These are phyloP conservation scores for Naematelia aurantialba DNA, from an alignment of 768 basidiomycete genomes.

Conservation along the genomic window DNA sequence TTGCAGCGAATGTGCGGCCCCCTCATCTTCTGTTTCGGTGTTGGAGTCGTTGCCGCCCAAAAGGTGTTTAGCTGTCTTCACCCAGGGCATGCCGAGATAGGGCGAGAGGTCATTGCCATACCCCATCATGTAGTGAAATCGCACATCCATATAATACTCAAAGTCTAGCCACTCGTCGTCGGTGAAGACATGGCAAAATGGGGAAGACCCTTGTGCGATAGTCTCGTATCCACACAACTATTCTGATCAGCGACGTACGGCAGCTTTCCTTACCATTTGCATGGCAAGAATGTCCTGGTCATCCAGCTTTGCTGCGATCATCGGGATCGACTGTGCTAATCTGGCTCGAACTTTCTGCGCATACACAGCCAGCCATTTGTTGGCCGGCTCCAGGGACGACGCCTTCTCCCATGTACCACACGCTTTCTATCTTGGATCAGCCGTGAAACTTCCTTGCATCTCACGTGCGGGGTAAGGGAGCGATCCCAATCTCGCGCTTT, in stretches of 20 bases:
- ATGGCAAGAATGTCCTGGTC: slow-evolving; percentile 51
- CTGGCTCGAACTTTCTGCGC: slow-evolving; percentile 40
- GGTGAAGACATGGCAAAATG: slow-evolving; percentile 51
- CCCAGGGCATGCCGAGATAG: slow-evolving; percentile 51
- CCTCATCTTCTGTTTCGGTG: background rate
- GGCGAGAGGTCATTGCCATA: slow-evolving; percentile 48
- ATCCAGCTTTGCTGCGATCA: slow-evolving; percentile 32
- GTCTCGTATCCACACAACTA: slow-evolving; percentile 51
- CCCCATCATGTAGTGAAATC: slow-evolving; percentile 51
- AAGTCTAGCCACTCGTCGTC: slow-evolving; percentile 49
- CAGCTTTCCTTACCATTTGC: slow-evolving; percentile 47
- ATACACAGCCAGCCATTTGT: slow-evolving; percentile 48
- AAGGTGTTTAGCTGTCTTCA: slow-evolving; percentile 48
- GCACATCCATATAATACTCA: slow-evolving; percentile 50
- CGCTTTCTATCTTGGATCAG: slow-evolving; percentile 43
- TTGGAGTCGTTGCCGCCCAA: slow-evolving; percentile 43
- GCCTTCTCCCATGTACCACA: slow-evolving; percentile 52
- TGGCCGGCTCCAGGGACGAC: slow-evolving; percentile 44
- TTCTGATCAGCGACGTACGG: background rate
- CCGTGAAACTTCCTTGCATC: slow-evolving; percentile 4
- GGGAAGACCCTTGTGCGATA: slow-evolving; percentile 41
- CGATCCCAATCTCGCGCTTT: slow-evolving; percentile 50
- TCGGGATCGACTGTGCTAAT: slow-evolving; percentile 6
- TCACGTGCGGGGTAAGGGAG: slow-evolving; percentile 50
- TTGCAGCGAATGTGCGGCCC: slow-evolving; percentile 7